Evolutionary conservation across 2,329 filamentous ascomycete genomes (phyloP).

Genomic region (Colletotrichum incanum): DNA sequence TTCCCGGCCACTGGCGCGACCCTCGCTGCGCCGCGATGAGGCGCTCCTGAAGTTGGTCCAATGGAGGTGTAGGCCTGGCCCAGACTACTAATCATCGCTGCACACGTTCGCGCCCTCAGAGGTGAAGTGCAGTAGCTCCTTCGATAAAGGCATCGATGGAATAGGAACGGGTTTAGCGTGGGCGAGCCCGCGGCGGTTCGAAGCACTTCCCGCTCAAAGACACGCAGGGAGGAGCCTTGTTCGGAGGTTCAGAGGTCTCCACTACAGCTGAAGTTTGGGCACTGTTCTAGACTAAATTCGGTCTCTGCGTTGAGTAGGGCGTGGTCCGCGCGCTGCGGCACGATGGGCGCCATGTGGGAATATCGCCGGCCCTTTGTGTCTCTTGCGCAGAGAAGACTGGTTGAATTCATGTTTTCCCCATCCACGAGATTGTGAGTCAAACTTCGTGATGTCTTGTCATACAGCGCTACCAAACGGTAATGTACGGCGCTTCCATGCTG

Average conservation of each 20-base stretch:
- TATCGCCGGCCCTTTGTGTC: neutral
- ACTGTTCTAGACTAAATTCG: conserved; percentile 22
- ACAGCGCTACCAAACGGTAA: neutral
- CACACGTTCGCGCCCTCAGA: neutral
- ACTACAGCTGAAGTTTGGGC: conserved; percentile 25
- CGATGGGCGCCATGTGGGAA: neutral
- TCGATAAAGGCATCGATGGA: neutral
- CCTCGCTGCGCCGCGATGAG: conserved; percentile 33
- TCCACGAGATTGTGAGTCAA: neutral
- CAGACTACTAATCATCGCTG: neutral
- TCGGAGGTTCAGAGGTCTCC: conserved; percentile 6
- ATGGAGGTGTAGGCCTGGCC: conserved; percentile 15
- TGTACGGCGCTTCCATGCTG: too few relatives aligned
- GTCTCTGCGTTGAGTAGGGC: neutral
- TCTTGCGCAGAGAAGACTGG: neutral
- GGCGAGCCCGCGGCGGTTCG: neutral
- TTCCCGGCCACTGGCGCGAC: neutral
- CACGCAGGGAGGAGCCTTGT: conserved; percentile 24
- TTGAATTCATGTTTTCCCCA: neutral
- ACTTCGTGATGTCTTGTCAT: neutral
- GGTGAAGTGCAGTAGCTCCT: neutral
- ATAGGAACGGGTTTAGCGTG: conserved; percentile 33
- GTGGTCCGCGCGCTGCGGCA: conserved; percentile 19
- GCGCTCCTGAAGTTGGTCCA: conserved; percentile 17
- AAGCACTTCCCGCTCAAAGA: neutral